Conservation (phyloP, 768 basidiomycete species). For the Suillus luteus region DNA sequence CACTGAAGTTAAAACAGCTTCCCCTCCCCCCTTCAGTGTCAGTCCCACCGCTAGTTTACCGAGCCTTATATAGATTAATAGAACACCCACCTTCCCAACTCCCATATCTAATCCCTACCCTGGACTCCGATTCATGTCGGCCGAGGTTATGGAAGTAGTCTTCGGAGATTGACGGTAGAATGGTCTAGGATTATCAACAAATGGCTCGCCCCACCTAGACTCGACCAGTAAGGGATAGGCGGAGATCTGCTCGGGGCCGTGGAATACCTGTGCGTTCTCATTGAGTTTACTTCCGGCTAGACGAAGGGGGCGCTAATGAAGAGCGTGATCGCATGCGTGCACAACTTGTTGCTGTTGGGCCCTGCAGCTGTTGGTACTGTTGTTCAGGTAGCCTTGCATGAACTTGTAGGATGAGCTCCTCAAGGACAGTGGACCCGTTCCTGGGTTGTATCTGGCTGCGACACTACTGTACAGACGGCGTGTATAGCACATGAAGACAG, state of each 20-base stretch:
- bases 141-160: conserved; percentile 37
- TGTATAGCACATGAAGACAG: conserved; percentile 20
- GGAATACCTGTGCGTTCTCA: conserved; percentile 13
- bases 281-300: conserved; percentile 14
- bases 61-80: not conserved
- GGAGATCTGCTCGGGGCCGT: conserved; percentile 8
- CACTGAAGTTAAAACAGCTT: not conserved
- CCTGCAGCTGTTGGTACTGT: conserved; percentile 22
- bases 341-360: conserved; percentile 6
- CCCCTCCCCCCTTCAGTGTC: not conserved
- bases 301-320: not conserved
- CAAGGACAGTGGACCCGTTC: conserved; percentile 65
- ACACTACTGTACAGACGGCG: conserved; percentile 13
- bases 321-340: not conserved
- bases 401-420: conserved; percentile 65
- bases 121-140: conserved; percentile 12
- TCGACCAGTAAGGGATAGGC: conserved; percentile 1
- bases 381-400: conserved; percentile 33
- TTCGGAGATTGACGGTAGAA: conserved; percentile 34
- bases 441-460: conserved; percentile 38
- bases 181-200: conserved; percentile 17
- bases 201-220: not conserved
- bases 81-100: not conserved
- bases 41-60: no score
- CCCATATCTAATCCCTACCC: not conserved